phyloP scores from a whole-genome alignment of 148 eudicot species.

The Linanthus parryae region DNA sequence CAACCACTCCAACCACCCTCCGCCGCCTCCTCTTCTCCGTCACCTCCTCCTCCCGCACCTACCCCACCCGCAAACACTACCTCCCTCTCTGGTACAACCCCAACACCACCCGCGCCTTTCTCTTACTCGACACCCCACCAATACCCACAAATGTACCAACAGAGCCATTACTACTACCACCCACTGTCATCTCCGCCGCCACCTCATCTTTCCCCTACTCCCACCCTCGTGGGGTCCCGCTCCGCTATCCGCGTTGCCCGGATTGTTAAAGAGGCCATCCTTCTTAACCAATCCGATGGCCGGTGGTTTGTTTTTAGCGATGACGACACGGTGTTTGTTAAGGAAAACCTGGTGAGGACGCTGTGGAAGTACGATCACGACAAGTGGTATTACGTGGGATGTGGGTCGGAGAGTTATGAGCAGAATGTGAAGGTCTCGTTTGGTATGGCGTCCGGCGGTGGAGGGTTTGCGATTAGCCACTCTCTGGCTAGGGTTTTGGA shows the following conservation, averaged over 20 bases:
- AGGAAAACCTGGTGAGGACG: constrained; percentile 31
- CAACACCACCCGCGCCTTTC: constrained; percentile 29
- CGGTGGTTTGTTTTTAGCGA: constrained; percentile 64
- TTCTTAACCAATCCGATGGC: constrained; percentile 14
- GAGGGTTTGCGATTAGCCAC: constrained; percentile 59
- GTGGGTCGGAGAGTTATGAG: constrained; percentile 41
- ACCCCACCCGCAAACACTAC: constrained; percentile 32
- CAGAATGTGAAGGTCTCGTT: constrained; percentile 39
- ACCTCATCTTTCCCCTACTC: constrained; percentile 41
- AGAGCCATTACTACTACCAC: no score
- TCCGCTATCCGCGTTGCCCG: constrained; percentile 64
- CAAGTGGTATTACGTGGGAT: constrained; percentile 51
- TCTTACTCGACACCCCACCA: constrained; percentile 48
- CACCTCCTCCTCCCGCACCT: constrained; percentile 42
- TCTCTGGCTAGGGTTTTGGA: constrained; percentile 55
- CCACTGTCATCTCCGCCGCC: constrained; percentile 22
- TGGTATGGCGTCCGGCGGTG: constrained; percentile 72
- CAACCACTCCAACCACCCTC: no score
- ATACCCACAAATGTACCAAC: neutral
- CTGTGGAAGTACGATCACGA: constrained; percentile 50
- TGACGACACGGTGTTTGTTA: constrained; percentile 62
- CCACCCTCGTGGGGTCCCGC: constrained; percentile 29
- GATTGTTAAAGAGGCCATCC: constrained; percentile 47
- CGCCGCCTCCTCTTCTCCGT: constrained; percentile 45
- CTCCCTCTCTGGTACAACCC: constrained; percentile 45